Evolutionary conservation across 331 rosid genomes (phyloP), one percentile per base, ranked within the genome.

Genomic region (Quercus lobata): DNA sequence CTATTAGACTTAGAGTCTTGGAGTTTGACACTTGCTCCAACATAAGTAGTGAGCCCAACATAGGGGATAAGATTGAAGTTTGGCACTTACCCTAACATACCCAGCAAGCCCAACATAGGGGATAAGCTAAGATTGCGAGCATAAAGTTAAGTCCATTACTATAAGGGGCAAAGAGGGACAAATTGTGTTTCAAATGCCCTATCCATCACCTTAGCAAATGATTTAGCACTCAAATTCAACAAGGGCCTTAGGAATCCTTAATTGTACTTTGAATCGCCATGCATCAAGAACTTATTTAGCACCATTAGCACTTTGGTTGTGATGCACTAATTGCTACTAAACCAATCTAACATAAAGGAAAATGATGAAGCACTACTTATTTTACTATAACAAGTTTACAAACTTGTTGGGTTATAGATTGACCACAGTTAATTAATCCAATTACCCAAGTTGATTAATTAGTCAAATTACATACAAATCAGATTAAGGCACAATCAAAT

Each of bases 31-130:
- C 71, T 91, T 29, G 93, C 63, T 60, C 99, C 97, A 70, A 91
- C 97, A 84, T 94, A 92, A 25, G 95, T 96, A 27, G 97, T 91
- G 66, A 94, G 97, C 12, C 97, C 97, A 83, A 92, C 92, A 69
- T 92, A 95, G 73, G 99, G 97, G 68, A 95, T 37, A 1, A 90
- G 7, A 37, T 79, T 76, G 78, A 21, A 92, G 92, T 17, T 18
- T 77, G 6, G 97, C 94, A 73, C 71, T 91, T 29, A 92, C 63
- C 56, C 98, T 96, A 70, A 92, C 97, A 84, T 94, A 92, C 34
- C 96, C 97, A 32, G 94, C 87, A 57, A 94, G 97, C 16, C 97
- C 97, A 83, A 92, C 92, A 69, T 92, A 95, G 75, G 99, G 96
- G 68, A 95, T 37, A 1, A 89, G 7, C 8, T 95, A 93, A 54